Percentiles rank a stretch among this genome's conserved stretches.
Conservation (phyloP, 2,329 filamentous ascomycete species). For the Paraphaeosphaeria minitans region DNA sequence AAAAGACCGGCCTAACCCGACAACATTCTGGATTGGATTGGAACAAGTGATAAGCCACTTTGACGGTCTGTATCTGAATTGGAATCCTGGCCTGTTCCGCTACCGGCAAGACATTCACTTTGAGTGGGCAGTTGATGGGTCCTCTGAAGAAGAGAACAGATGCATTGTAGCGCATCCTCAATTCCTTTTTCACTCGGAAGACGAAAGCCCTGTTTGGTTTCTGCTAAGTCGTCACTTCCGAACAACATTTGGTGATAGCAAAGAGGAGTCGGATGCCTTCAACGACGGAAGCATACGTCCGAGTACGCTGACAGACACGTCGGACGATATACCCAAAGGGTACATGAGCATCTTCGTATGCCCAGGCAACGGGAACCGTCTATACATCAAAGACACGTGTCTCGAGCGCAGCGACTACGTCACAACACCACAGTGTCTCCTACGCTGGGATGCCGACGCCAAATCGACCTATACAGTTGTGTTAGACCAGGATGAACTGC, state of each 20-base stretch:
- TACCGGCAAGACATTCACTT: constrained; percentile 90
- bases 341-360: constrained; percentile 91
- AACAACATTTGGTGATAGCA: constrained; percentile 52
- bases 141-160: constrained; percentile 64
- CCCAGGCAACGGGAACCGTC: constrained; percentile 69
- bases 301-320: constrained; percentile 27
- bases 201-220: constrained; percentile 75
- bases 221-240: constrained; percentile 86
- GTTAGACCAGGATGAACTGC: constrained; percentile 78
- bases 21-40: constrained; percentile 93
- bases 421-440: constrained; percentile 88
- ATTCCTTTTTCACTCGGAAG: constrained; percentile 59
- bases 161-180: constrained; percentile 73
- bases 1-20: constrained; percentile 57
- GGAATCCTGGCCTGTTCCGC: constrained; percentile 86
- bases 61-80: constrained; percentile 95
- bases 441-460: constrained; percentile 69
- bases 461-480: constrained; percentile 65
- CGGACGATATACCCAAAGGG: constrained; percentile 57
- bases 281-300: constrained; percentile 36
- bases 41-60: constrained; percentile 90
- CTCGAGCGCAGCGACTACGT: constrained; percentile 83
- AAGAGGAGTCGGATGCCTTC: constrained; percentile 37
- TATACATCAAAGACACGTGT: constrained; percentile 75
- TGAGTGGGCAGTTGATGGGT: constrained; percentile 68